Evolutionary conservation across 1,284 basidiomycete species (phyloP).

Genomic region (Microbotryomycetes sp.): DNA sequence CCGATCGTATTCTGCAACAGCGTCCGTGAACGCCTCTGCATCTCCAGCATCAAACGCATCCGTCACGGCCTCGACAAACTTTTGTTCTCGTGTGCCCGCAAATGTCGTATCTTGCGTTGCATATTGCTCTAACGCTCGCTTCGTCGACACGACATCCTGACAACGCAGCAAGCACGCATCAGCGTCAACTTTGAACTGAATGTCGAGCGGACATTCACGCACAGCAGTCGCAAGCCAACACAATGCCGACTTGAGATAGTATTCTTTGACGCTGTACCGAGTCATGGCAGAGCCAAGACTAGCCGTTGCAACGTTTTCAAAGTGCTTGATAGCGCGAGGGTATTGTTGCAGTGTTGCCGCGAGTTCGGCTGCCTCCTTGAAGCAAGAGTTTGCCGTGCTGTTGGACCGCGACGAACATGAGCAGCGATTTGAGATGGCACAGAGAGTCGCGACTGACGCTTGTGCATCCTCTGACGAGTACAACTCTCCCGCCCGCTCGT

Average conservation of each 20-base stretch:
- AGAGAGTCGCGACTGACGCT: constrained; percentile 56
- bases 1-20: constrained; percentile 32
- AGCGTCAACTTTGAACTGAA: too few relatives aligned
- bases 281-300: constrained; percentile 77
- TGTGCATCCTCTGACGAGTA: constrained; percentile 93
- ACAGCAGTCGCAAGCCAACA: constrained; percentile 87
- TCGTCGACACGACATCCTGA: constrained; percentile 78
- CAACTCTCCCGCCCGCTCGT: constrained; percentile 91
- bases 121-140: constrained; percentile 68
- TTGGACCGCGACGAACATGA: not conserved
- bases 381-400: constrained; percentile 91
- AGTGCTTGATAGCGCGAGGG: constrained; percentile 65
- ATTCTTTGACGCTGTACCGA: constrained; percentile 98
- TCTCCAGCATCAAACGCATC: constrained; percentile 76
- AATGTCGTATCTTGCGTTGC: constrained; percentile 71
- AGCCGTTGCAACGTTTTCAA: constrained; percentile 67
- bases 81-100: constrained; percentile 75
- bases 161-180: not conserved
- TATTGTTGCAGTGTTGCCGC: constrained; percentile 85
- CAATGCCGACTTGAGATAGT: constrained; percentile 80
- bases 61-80: constrained; percentile 68
- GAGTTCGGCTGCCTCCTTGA: constrained; percentile 91
- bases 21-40: constrained; percentile 63
- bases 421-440: not conserved
- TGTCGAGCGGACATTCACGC: constrained; percentile 37